Evolutionary conservation across 164 flowering plant genomes (phyloP).

Genomic region (Vitis cinerea): DNA sequence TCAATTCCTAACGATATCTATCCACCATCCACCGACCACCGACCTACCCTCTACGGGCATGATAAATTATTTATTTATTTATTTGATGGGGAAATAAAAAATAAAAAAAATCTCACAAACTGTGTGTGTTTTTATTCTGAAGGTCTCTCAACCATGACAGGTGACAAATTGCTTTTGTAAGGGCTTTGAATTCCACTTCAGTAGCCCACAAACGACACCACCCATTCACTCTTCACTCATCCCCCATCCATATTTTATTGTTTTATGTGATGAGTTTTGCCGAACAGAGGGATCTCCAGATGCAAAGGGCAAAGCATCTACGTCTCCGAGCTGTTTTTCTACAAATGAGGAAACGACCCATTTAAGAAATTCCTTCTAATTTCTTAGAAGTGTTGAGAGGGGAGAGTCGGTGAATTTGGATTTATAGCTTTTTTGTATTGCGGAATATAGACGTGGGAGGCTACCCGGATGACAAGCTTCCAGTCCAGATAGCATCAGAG

Average conservation of each 20-base stretch:
- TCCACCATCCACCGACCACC: constrained; percentile 50
- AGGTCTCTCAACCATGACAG: too few species aligned
- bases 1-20: constrained; percentile 47
- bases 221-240: neutral
- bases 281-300: neutral
- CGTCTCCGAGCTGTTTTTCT: neutral
- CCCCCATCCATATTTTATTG: too few species aligned
- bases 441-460: constrained; percentile 18
- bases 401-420: constrained; percentile 12
- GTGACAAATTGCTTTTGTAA: too few species aligned
- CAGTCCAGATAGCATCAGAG: constrained; percentile 1
- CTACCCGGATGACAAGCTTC: constrained; percentile 23
- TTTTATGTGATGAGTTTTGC: too few species aligned
- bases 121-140: neutral
- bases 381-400: neutral
- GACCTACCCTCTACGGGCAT: constrained; percentile 25
- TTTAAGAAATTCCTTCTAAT: too few species aligned
- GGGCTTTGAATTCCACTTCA: constrained; percentile 4
- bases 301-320: constrained; percentile 1
- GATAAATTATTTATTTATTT: too few species aligned
- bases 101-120: too few species aligned
- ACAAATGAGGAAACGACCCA: neutral
- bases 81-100: too few species aligned
- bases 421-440: neutral
- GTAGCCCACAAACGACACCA: constrained; percentile 13